Evolutionary conservation across 1,284 basidiomycete genomes (phyloP), one percentile per base, ranked within the genome.

Genomic region (Grifola frondosa): DNA sequence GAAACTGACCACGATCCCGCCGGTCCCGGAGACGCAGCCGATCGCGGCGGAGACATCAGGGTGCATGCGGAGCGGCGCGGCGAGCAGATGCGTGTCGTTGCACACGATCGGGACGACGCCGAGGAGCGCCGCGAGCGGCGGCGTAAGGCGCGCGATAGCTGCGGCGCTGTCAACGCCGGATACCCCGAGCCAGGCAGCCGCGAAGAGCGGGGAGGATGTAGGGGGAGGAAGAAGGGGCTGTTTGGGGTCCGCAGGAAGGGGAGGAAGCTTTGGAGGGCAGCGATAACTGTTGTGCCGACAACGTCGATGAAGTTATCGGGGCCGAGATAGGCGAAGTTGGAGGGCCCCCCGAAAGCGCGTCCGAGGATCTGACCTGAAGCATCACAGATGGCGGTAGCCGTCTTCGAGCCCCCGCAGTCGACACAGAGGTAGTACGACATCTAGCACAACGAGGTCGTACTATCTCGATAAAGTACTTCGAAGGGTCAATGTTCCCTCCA

Each of bases 321-420:
- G 25, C 77, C 74, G 51, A 81, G 71, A 63, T 82, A 82, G n/a
- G 80, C 67, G 57, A 80, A 81, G 61, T 85, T 85, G 48, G 81
- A 83, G 3, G 80, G 81, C 2, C 87, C 87, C 7, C 78, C 80
- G 12, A 69, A 63, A 0, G 78, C 83, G 24, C 81, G 79, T 1
- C 77, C 83, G 36, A 87, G 48, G 56, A 88, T 71, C 3, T 65
- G 64, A 42, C 87, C 84, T 5, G 69, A 49, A 17, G 57, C 54
- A 57, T 81, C 71, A 46, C 70, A 70, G 59, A 91, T 77, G 49
- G 77, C 85, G 8, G 76, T 84, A 19, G 82, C 76, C 6, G 88
- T 89, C 69, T 91, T 91, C 34, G 86, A 85, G 16, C 86, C 88
- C 24, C 88, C 88, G 49, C 88, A 90, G 63, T 91, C 87, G 47